Evolutionary conservation across 768 basidiomycete species (phyloP).

Genomic region (Megacollybia marginata): DNA sequence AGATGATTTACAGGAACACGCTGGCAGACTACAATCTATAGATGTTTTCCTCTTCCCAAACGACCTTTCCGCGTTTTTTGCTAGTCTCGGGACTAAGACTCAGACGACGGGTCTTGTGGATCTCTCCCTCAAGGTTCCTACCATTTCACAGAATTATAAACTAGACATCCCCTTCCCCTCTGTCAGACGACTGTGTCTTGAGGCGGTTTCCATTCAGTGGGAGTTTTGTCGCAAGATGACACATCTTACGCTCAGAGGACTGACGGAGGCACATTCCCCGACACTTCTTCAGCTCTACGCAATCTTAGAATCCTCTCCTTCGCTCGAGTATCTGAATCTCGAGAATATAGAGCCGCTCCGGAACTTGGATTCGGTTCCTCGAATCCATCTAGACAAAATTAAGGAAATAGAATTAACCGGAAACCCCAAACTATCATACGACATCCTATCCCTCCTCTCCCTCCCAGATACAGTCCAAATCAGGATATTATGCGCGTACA

Average conservation of each 20-base stretch:
- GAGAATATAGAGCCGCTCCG: slow-evolving; percentile 16
- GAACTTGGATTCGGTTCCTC: slow-evolving; percentile 1
- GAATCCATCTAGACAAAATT: slow-evolving; percentile 15
- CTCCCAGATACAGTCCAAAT: slow-evolving; percentile 5
- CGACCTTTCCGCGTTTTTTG: slow-evolving; percentile 25
- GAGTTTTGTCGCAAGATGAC: slow-evolving; percentile 23
- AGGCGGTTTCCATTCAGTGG: slow-evolving; percentile 28
- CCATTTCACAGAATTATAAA: slow-evolving; percentile 16
- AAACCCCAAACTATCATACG: slow-evolving; percentile 16
- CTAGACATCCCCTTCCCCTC: slow-evolving; percentile 19
- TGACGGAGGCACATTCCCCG: slow-evolving; percentile 22
- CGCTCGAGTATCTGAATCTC: slow-evolving; percentile 24
- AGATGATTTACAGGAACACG: slow-evolving; percentile 19
- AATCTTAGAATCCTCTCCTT: slow-evolving; percentile 26
- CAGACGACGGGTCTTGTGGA: slow-evolving; percentile 13
- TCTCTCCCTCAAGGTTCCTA: slow-evolving; percentile 29
- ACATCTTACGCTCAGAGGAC: slow-evolving; percentile 26
- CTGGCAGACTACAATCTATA: slow-evolving; percentile 24
- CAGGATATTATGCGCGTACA: neutral
- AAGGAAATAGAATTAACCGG: slow-evolving; percentile 23
- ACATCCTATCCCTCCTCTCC: slow-evolving; percentile 17
- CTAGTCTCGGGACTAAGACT: slow-evolving; percentile 17
- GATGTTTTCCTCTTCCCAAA: slow-evolving; percentile 28
- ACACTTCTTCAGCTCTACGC: slow-evolving; percentile 23
- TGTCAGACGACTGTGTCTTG: slow-evolving; percentile 25